These are phyloP conservation scores for Tylopilus sp. DNA, from an alignment of 768 basidiomycete species.

Conservation along the genomic window DNA sequence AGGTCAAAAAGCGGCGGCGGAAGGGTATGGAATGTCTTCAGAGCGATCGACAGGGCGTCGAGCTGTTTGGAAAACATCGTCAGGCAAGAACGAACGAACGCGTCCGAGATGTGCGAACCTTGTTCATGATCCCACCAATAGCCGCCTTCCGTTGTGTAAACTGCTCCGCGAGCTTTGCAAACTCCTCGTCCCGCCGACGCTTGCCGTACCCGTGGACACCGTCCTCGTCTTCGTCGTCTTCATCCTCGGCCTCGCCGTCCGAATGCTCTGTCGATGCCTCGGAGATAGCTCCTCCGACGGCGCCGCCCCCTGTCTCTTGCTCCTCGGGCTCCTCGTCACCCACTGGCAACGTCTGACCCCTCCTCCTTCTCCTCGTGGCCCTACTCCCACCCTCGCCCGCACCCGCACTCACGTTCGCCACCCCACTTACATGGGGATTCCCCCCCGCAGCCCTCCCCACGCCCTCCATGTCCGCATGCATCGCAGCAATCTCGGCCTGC, in stretches of 20 bases:
- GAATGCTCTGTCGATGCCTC: conserved; percentile 24
- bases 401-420: conserved; percentile 1
- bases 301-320: conserved; percentile 6
- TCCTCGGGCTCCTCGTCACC: conserved; percentile 27
- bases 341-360: conserved; percentile 36
- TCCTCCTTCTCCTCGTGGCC: conserved; percentile 21
- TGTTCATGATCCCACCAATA: conserved; percentile 70
- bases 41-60: conserved; percentile 30
- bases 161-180: conserved; percentile 60
- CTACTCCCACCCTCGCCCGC: conserved; percentile 13
- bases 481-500: conserved; percentile 66
- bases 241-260: conserved; percentile 37
- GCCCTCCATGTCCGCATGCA: conserved; percentile 76
- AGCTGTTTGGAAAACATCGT: conserved; percentile 17
- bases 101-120: conserved; percentile 41
- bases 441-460: conserved; percentile 27
- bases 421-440: neutral
- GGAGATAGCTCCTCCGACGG: conserved; percentile 14
- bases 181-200: conserved; percentile 61
- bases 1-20: conserved; percentile 41
- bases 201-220: conserved; percentile 56
- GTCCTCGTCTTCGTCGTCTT: conserved; percentile 33
- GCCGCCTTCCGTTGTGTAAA: conserved; percentile 68
- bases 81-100: neutral
- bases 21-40: conserved; percentile 44